phyloP scores from a whole-genome alignment of 2,329 filamentous ascomycete species.

The Neopestalotiopsis sp. region DNA sequence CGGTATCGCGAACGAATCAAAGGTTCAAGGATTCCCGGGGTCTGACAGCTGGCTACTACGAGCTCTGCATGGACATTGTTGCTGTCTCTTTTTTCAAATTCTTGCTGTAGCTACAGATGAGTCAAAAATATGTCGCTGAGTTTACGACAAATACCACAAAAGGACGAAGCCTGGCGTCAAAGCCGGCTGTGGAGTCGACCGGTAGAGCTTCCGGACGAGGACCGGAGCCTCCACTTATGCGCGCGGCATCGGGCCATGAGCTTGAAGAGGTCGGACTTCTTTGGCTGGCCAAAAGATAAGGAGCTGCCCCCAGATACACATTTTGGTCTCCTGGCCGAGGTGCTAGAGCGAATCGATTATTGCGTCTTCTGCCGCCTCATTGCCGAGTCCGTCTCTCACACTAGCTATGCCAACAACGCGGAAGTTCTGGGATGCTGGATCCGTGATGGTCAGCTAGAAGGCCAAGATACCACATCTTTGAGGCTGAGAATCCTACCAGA shows the following conservation, averaged over 20 bases:
- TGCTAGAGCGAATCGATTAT: conserved; percentile 9
- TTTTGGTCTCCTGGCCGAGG: conserved; percentile 19
- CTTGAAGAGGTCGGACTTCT: conserved; percentile 1
- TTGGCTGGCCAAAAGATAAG: neutral
- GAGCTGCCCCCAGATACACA: conserved; percentile 14
- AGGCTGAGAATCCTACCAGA: neutral
- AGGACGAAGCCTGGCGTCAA: neutral
- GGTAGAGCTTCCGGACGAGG: conserved; percentile 12
- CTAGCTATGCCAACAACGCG: neutral
- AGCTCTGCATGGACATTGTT: neutral
- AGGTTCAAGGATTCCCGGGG: too few relatives aligned
- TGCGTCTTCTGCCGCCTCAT: conserved; percentile 18
- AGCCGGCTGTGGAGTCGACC: neutral
- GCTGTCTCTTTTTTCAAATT: neutral
- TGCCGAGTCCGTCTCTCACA: conserved; percentile 14
- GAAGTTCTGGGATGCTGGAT: conserved; percentile 4
- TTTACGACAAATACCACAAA: neutral
- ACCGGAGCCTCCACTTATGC: conserved; percentile 16
- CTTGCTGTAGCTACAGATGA: neutral
- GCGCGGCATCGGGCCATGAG: conserved; percentile 18
- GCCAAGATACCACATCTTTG: neutral
- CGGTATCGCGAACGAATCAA: neutral
- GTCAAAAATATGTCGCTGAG: neutral
- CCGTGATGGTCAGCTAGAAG: neutral
- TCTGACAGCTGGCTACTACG: too few relatives aligned